Evolutionary conservation across 148 eudicot species (phyloP).

Genomic region (Rhododendron griersonianum): DNA sequence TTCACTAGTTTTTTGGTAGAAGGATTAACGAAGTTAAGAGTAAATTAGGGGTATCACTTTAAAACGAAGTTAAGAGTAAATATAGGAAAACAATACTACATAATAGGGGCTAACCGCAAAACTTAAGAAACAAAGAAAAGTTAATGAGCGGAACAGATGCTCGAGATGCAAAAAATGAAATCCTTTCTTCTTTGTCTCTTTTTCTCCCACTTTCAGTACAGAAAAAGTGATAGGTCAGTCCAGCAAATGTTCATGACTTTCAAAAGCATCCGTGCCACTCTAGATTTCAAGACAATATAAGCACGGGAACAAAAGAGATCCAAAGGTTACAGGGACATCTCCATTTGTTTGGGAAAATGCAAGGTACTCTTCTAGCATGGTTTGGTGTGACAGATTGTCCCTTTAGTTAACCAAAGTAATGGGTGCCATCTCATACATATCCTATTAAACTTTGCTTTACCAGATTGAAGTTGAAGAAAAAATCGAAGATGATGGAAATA

Average conservation of each 20-base stretch:
- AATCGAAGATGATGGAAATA: not conserved
- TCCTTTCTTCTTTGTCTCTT: not conserved
- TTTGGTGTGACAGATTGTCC: not conserved
- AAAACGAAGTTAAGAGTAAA: no score
- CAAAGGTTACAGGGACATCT: not conserved
- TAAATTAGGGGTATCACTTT: not conserved
- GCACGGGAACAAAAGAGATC: not conserved
- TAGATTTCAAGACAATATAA: not conserved
- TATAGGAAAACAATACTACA: not conserved
- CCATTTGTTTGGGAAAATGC: not conserved
- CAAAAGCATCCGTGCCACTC: not conserved
- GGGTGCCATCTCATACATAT: not conserved
- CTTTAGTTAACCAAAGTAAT: not conserved
- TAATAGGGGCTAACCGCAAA: not conserved
- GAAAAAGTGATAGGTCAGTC: not conserved
- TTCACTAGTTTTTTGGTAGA: not conserved
- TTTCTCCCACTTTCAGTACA: not conserved
- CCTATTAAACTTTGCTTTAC: not conserved
- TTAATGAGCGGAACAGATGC: not conserved
- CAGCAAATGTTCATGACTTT: not conserved
- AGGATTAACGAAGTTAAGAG: not conserved
- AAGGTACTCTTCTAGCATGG: not conserved
- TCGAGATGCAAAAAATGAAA: not conserved
- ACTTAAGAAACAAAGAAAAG: not conserved
- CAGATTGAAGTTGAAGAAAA: not conserved